phyloP scores from a whole-genome alignment of 2,329 filamentous ascomycete genomes.

The Aurifilum marmelostoma region DNA sequence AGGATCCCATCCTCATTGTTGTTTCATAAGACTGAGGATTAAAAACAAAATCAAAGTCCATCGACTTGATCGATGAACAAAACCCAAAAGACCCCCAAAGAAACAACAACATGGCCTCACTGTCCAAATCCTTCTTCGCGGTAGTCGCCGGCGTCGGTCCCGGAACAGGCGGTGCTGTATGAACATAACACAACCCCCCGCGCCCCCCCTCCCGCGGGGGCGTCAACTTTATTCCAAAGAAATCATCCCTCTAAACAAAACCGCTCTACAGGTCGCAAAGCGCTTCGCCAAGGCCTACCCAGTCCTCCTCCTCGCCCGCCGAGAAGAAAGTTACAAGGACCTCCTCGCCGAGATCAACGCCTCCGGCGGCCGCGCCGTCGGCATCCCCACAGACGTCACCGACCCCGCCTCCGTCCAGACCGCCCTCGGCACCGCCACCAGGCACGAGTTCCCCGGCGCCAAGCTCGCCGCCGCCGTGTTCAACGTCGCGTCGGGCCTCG shows the following conservation, averaged over 20 bases:
- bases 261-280: constrained; percentile 51
- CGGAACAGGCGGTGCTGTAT: constrained; percentile 53
- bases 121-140: constrained; percentile 57
- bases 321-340: constrained; percentile 64
- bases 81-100: not conserved
- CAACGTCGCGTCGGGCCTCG: constrained; percentile 63
- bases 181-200: not conserved
- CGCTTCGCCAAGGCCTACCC: constrained; percentile 69
- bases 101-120: constrained; percentile 17
- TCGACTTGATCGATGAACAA: not conserved
- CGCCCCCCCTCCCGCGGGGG: not conserved
- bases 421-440: constrained; percentile 68
- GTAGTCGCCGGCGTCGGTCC: constrained; percentile 74
- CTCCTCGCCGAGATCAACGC: constrained; percentile 70
- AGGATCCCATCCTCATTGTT: too few species aligned
- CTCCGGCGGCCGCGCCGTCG: constrained; percentile 69
- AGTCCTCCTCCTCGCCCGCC: constrained; percentile 75
- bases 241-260: too few species aligned
- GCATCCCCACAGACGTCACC: constrained; percentile 68
- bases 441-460: constrained; percentile 58
- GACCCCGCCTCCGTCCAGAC: constrained; percentile 53
- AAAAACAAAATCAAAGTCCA: too few species aligned
- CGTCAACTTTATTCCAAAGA: too few species aligned
- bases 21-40: too few species aligned
- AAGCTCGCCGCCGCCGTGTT: constrained; percentile 69